Percentiles rank a stretch among this genome's conserved stretches.
phyloP scores from a whole-genome alignment of 306 rosid genomes.

The Quercus aquifolioides region DNA sequence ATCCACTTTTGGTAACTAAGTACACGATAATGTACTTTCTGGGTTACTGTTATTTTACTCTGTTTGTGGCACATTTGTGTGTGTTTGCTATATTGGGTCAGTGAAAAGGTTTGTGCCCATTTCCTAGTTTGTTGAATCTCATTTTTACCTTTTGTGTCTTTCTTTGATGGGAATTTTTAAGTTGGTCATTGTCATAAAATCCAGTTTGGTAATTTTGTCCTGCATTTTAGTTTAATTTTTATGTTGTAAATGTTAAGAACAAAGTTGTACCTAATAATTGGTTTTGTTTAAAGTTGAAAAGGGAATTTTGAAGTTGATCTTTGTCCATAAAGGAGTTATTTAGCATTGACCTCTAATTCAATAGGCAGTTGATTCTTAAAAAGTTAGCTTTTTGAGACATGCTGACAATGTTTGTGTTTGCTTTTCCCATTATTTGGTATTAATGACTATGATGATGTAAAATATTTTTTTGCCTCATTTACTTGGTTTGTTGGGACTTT shows the following conservation, averaged over 20 bases:
- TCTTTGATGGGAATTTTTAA: slow-evolving; percentile 10
- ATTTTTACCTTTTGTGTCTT: slow-evolving; percentile 12
- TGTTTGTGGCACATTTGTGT: neutral
- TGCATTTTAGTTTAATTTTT: neutral
- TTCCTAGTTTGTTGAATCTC: slow-evolving; percentile 2
- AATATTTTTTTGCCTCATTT: slow-evolving; percentile 2
- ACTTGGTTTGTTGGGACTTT: slow-evolving; percentile 7
- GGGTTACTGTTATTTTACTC: slow-evolving; percentile 14
- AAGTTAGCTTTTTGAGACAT: neutral
- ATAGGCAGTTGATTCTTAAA: neutral
- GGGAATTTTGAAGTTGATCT: neutral
- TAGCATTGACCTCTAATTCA: neutral
- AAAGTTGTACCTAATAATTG: neutral
- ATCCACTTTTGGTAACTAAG: slow-evolving; percentile 56
- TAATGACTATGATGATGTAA: neutral
- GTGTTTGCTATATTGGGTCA: slow-evolving; percentile 1
- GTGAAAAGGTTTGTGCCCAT: slow-evolving; percentile 5
- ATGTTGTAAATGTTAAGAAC: neutral
- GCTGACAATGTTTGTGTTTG: neutral
- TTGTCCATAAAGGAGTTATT: neutral
- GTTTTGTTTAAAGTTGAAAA: neutral
- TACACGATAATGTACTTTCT: neutral
- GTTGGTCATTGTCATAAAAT: slow-evolving; percentile 7
- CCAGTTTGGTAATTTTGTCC: neutral
- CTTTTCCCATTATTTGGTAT: neutral